Base-by-base conservation (phyloP, 106 monocot species). In the Dioscorea zingiberensis region DNA sequence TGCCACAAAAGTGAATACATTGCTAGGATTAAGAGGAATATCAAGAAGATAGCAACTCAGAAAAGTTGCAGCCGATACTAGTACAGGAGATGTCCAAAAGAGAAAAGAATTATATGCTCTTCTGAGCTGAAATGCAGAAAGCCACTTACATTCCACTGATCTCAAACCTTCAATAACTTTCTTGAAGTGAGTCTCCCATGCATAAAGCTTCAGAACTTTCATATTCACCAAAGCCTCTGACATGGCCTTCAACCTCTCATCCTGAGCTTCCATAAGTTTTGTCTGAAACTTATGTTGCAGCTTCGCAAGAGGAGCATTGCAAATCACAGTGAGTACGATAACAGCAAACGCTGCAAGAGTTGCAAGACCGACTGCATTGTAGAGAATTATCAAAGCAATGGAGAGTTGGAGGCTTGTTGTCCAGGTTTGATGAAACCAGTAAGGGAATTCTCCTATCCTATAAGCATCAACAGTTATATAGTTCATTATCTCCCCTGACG, bases 141-240 rank as follows among this genome's bases (percentile, higher is more conserved):
- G 71, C 98, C 98, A 98, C 59, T 76, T 82, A 51, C 64, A 64
- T 73, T 98, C 98, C 26, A 47, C 77, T 45, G 68, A 71, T 58
- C 93, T 81, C 44, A 93, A 65, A 0, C 27, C 70, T 57, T 82
- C 79, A 25, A 93, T 79, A 7, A 71, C 81, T 62, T 61, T 77
- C 54, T 72, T 84, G 71, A 93, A 98, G 62, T 86, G 77, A 1
- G 77, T 80, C 46, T 89, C 98, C 98, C 98, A 98, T 12, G 98
- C 92, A 74, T 98, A 92, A 28, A 98, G 86, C 75, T 98, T 98
- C 64, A 98, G 63, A 15, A 98, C 81, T 69, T 98, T 98, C 98
- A 98, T 98, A 59, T 78, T 86, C 63, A 86, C 73, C 44, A 98
- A 59, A 16, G 84, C 85, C 71, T 98, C 92, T 46, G 98, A 77